These are phyloP conservation scores for Fusarium austroafricanum DNA, from an alignment of 2,329 filamentous ascomycete genomes.

Conservation along the genomic window DNA sequence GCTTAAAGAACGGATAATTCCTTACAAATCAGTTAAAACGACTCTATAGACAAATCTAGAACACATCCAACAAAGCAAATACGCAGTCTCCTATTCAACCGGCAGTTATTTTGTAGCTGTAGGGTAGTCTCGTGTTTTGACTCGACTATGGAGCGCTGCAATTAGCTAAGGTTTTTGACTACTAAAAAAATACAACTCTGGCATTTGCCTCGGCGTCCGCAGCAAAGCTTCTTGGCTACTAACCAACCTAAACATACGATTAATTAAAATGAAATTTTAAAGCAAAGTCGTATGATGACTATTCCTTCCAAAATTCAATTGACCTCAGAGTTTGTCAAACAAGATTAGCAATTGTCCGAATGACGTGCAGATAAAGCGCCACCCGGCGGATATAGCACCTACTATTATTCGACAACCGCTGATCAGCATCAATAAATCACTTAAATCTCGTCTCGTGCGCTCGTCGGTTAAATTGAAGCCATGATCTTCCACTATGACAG, in stretches of 20 bases:
- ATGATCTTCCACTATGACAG: neutral
- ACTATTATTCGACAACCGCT: too few relatives aligned
- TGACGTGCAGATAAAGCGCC: neutral
- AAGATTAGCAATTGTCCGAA: neutral
- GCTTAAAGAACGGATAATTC: too few relatives aligned
- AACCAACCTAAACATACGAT: neutral
- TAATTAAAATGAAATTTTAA: neutral
- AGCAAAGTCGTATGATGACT: neutral
- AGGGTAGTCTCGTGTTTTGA: neutral
- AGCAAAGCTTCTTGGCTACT: neutral
- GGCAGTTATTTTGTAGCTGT: neutral
- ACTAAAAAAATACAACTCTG: neutral
- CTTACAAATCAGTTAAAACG: too few relatives aligned
- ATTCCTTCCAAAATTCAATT: neutral
- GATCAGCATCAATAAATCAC: neutral
- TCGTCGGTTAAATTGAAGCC: neutral
- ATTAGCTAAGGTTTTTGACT: neutral
- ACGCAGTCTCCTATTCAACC: neutral
- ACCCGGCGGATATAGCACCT: neutral
- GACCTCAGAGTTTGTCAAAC: neutral
- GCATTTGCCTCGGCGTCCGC: neutral
- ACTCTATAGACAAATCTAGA: neutral
- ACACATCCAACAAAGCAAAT: neutral
- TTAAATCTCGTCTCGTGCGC: neutral
- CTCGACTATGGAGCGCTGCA: neutral